Base-by-base conservation (phyloP, 176 grass and related monocot species). In the Dactylis glomerata region DNA sequence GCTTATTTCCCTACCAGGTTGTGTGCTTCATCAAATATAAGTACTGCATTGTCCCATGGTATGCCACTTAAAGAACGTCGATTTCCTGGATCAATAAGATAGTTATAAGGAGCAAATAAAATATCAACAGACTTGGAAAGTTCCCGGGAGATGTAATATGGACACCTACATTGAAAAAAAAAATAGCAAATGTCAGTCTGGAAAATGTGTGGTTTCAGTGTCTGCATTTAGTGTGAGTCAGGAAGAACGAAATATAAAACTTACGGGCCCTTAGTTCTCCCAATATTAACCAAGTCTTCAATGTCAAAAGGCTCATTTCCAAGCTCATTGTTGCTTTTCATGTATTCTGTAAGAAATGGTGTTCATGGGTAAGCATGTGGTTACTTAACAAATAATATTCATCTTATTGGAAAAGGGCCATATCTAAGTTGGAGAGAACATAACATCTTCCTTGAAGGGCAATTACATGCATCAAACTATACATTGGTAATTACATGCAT, bases 81-180 rank as follows among this genome's bases (percentile, higher is more conserved):
- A 73, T 98, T 96, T 83, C 91, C 93, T 63, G 93, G 86, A 81
- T 98, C 96, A 85, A 96, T 94, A 83, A 98, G 91, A 91, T 98
- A 98, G 76, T 98, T 98, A 92, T 98, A 98, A 12, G 96, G 96
- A 79, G 93, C 96, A 92, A 98, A 96, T 71, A 96, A 87, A 75
- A 96, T 98, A 86, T 98, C 96, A 82, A 91, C 93, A 6, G 50
- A 85, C 84, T 98, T 95, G 38, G 91, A 94, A 68, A 95, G 86
- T 87, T 98, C 96, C 57, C 89, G 82, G 27, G 96, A 95, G 52
- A 98, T 82, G 82, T 98, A 98, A 92, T 98, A 98, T 84, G 96
- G 93, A 50, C 96, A 98, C 83, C 96, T 95, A 59, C 61, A 95
- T 64, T 54, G 38, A 56, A 66, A 61, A 68, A 63, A 82, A 73